phyloP scores from a whole-genome alignment of 106 monocot genomes.

The Allium sativum region DNA sequence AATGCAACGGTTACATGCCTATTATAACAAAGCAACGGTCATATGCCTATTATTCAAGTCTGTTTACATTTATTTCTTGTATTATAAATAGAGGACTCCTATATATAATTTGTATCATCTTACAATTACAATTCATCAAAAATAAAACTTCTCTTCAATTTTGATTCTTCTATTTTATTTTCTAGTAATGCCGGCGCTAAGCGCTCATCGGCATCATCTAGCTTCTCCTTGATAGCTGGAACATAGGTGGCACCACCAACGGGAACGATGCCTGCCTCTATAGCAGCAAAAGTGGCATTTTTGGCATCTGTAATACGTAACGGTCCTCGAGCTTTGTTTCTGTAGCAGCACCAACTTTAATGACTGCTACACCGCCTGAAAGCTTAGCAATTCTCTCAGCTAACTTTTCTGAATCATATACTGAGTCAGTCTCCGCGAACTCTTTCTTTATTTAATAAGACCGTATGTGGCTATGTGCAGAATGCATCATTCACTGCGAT shows the following conservation, averaged over 20 bases:
- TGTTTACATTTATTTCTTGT: too few species aligned
- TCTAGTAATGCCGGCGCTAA: conserved; percentile 81
- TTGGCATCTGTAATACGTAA: conserved; percentile 83
- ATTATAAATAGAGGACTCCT: too few species aligned
- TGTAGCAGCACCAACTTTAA: conserved; percentile 79
- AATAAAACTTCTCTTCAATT: too few species aligned
- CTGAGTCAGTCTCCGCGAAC: conserved; percentile 58
- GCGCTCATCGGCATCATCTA: conserved; percentile 67
- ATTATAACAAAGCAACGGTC: too few species aligned
- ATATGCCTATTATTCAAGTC: too few species aligned
- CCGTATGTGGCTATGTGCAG: too few species aligned
- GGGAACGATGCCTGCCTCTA: conserved; percentile 87
- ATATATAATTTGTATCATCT: too few species aligned
- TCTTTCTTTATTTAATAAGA: conserved; percentile 82
- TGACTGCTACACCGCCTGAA: conserved; percentile 83
- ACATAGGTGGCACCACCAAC: conserved; percentile 78
- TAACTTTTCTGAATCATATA: conserved; percentile 65
- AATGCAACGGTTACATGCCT: too few species aligned
- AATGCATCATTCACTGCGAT: too few species aligned
- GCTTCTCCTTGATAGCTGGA: conserved; percentile 61
- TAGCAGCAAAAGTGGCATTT: conserved; percentile 92
- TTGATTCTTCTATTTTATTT: too few species aligned
- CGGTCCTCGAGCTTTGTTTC: conserved; percentile 86
- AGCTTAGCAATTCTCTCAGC: conserved; percentile 77
- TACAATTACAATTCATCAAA: too few species aligned